Percentiles rank a stretch among this genome's conserved stretches.
Evolutionary conservation across 352 stramenopile genomes (phyloP).

Genomic region (Pythium aristosporum): DNA sequence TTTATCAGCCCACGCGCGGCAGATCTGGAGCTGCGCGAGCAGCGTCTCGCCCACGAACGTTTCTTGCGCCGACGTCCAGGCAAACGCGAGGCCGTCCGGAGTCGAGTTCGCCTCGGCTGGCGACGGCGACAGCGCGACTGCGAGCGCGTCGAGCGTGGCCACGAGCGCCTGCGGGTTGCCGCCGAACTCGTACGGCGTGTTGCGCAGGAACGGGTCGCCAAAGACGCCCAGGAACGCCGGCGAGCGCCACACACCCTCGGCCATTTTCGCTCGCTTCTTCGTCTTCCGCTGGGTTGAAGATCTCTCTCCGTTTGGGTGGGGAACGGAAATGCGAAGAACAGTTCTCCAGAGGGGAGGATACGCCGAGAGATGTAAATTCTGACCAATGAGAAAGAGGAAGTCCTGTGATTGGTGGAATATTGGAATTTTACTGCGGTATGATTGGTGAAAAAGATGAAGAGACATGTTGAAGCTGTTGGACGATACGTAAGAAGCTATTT

Average conservation of each 20-base stretch:
- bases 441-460: conserved; percentile 6
- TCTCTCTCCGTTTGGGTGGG: background rate
- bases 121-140: conserved; percentile 37
- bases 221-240: conserved; percentile 73
- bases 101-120: background rate
- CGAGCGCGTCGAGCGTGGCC: conserved; percentile 40
- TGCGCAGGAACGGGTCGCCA: conserved; percentile 76
- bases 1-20: conserved; percentile 53
- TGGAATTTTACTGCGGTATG: background rate
- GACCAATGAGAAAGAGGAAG: background rate
- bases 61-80: conserved; percentile 49
- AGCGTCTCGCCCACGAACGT: conserved; percentile 47
- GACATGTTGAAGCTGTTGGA: conserved; percentile 9
- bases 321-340: background rate
- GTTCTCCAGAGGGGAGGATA: conserved; percentile 14
- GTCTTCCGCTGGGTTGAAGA: conserved; percentile 26
- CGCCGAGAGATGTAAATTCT: background rate
- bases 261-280: conserved; percentile 15
- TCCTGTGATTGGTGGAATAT: background rate
- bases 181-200: conserved; percentile 74
- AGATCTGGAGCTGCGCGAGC: conserved; percentile 54
- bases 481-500: background rate
- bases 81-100: conserved; percentile 33
- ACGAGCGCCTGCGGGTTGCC: conserved; percentile 68
- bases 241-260: conserved; percentile 56